Base-by-base conservation (phyloP, 495 filamentous ascomycete species). In the Poronia punctata region DNA sequence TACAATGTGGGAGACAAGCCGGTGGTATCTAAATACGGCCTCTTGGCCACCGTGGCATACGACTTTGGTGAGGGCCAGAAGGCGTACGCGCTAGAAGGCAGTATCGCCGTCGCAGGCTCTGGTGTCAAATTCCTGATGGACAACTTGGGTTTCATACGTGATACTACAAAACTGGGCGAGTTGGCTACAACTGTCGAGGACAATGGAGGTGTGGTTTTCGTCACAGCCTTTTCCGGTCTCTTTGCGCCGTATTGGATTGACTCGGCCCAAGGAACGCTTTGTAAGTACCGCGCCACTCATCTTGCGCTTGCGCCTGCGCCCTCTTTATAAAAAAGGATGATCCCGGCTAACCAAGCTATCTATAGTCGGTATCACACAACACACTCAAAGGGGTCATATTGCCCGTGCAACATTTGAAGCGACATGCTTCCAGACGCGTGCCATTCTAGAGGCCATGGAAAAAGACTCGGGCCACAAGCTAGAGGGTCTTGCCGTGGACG, bases 191-290 rank as follows among this genome's bases (percentile, higher is more conserved):
- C 75, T 1, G 90, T 95, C 1, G 58, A 80, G n/a, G 86, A 97
- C 50, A 95, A 80, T 43, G 90, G 90, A 45, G 90, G 90, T 17
- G 86, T 89, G 25, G 76, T 93, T 5, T 97, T 97, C 54, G 90
- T 97, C 33, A 95, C 90, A 21, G 90, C 90, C 1, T 97, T 97
- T 61, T 92, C 85, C 67, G 90, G 90, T 45, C 72, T 97, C 1
- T 95, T 95, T 61, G 90, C 90, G 12, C 90, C 90, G n/a, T 95
- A 95, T 60, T 97, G 90, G 90, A 94, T 95, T 46, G 90, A 95
- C 59, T 87, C 95, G 63, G 88, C 88, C 22, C 82, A 88, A 62
- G 90, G 90, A 37, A 95, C 89, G 1, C 78, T 92, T 15, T 89
- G 81, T 84, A 68, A 69, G 78, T 66, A 49, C 19, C 10, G 2